phyloP scores from a whole-genome alignment of 2,329 filamentous ascomycete genomes.

The Lachnellula subtilissima region DNA sequence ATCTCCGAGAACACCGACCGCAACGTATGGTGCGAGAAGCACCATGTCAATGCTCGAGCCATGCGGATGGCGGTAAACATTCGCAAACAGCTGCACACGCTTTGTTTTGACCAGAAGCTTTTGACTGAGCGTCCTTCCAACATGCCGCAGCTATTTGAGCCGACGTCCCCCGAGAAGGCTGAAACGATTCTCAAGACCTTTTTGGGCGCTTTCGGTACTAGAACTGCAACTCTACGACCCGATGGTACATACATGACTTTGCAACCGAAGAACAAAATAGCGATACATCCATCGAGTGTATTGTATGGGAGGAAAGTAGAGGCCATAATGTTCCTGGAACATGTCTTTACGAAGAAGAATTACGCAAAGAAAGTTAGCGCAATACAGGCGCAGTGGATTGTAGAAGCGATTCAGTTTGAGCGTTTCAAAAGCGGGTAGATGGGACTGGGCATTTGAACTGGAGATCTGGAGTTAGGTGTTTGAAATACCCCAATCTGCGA shows the following conservation, averaged over 20 bases:
- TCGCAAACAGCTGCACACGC: slow-evolving; percentile 53
- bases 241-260: slow-evolving; percentile 58
- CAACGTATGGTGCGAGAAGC: slow-evolving; percentile 52
- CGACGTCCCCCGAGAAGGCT: slow-evolving; percentile 49
- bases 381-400: slow-evolving; percentile 56
- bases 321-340: slow-evolving; percentile 64
- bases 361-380: slow-evolving; percentile 63
- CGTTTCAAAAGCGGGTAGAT: neutral
- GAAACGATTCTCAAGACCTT: slow-evolving; percentile 56
- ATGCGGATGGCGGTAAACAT: slow-evolving; percentile 61
- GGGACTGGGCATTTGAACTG: neutral
- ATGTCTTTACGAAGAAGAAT: slow-evolving; percentile 62
- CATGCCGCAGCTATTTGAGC: slow-evolving; percentile 53
- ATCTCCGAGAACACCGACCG: slow-evolving; percentile 49
- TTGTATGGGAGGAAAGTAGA: slow-evolving; percentile 59
- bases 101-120: slow-evolving; percentile 50
- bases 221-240: slow-evolving; percentile 55
- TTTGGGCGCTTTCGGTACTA: slow-evolving; percentile 54
- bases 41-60: slow-evolving; percentile 53
- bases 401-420: slow-evolving; percentile 22
- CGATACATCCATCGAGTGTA: slow-evolving; percentile 59
- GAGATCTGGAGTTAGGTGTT: neutral
- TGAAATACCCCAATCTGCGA: neutral
- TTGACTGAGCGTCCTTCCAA: slow-evolving; percentile 35
- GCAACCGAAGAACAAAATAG: slow-evolving; percentile 55